These are phyloP conservation scores for Gardenia jasminoides DNA, from an alignment of 257 asterid species.

Conservation along the genomic window DNA sequence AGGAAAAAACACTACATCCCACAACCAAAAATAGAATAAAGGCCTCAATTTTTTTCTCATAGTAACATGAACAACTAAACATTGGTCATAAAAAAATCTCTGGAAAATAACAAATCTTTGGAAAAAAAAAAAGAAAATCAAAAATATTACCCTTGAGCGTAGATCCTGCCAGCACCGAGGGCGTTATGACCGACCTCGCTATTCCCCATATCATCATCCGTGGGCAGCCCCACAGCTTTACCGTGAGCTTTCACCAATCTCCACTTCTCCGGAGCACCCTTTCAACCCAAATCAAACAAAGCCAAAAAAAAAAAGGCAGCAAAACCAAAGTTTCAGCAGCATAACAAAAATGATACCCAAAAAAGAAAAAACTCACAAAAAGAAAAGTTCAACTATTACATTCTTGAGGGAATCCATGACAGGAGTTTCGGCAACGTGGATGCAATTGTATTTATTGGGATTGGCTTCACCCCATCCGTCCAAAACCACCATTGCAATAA, in stretches of 20 bases:
- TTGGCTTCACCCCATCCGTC: conserved; percentile 99
- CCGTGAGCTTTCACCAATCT: conserved; percentile 97
- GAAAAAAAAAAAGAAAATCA: background rate
- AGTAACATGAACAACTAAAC: too few species aligned
- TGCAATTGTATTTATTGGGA: conserved; percentile 79
- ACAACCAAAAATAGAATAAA: too few species aligned
- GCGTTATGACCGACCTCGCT: conserved; percentile 99
- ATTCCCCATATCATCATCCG: conserved; percentile 98
- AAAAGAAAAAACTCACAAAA: background rate
- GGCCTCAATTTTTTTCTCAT: too few species aligned
- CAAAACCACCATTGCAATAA: conserved; percentile 74
- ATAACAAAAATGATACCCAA: background rate
- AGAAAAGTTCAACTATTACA: conserved; percentile 36
- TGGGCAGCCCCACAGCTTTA: conserved; percentile 89
- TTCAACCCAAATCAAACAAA: conserved; percentile 22
- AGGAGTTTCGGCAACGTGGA: conserved; percentile 91
- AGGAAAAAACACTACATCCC: background rate
- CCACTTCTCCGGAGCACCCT: conserved; percentile 97
- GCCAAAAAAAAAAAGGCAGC: conserved; percentile 4
- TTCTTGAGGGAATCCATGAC: conserved; percentile 92
- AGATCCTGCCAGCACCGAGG: conserved; percentile 98
- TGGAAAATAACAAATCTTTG: too few species aligned
- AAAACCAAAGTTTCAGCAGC: background rate
- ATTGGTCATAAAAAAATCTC: too few species aligned
- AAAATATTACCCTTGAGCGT: conserved; percentile 81